phyloP scores from a whole-genome alignment of 2,329 filamentous ascomycete species.

The Trichoderma guizhouense region DNA sequence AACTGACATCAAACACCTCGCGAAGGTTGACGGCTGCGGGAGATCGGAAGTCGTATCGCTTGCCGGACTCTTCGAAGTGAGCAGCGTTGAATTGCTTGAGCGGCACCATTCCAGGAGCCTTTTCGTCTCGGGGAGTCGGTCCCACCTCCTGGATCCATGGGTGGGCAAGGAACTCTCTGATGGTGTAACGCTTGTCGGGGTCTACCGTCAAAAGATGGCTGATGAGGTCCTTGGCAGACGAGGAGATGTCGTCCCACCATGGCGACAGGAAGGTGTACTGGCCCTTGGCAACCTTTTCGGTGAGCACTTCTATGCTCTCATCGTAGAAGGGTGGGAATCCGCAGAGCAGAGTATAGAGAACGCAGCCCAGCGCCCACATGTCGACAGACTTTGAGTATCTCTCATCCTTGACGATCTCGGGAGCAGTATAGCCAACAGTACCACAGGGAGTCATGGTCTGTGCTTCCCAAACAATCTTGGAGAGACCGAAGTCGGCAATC shows the following conservation, averaged over 20 bases:
- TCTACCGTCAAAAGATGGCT: constrained; percentile 92
- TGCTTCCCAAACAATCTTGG: constrained; percentile 97
- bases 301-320: constrained; percentile 93
- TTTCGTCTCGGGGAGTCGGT: constrained; percentile 56
- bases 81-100: constrained; percentile 56
- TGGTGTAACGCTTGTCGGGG: constrained; percentile 90
- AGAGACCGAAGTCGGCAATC: constrained; percentile 95
- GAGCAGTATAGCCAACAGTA: constrained; percentile 95
- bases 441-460: constrained; percentile 99
- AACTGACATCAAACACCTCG: constrained; percentile 97
- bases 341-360: constrained; percentile 93
- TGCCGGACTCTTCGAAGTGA: constrained; percentile 56
- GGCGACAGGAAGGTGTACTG: constrained; percentile 97
- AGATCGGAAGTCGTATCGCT: constrained; percentile 87
- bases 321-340: constrained; percentile 99
- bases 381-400: constrained; percentile 98
- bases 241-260: constrained; percentile 99
- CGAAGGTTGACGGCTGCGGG: constrained; percentile 92
- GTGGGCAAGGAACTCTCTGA: constrained; percentile 87
- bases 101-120: constrained; percentile 44
- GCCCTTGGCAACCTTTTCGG: constrained; percentile 93
- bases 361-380: constrained; percentile 98
- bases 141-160: constrained; percentile 80
- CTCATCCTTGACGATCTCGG: constrained; percentile 98
- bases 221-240: constrained; percentile 89